Conservation (phyloP, 2,329 filamentous ascomycete species). For the Cadophora sp. region DNA sequence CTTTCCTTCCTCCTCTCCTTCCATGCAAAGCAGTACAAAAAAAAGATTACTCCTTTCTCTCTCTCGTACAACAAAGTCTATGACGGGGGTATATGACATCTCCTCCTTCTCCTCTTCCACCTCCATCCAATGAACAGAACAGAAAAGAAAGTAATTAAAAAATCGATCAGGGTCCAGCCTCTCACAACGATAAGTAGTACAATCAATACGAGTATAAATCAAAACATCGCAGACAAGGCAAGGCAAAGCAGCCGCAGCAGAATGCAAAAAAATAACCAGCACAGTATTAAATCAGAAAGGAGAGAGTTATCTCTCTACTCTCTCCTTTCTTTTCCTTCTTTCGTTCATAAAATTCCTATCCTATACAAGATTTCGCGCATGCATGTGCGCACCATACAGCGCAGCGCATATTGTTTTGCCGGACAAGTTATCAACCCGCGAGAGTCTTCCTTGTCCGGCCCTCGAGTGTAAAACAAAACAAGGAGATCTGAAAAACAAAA, state of each 20-base stretch:
- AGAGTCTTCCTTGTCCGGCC: conserved; percentile 26
- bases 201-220: conserved; percentile 8
- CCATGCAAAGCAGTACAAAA: too few relatives aligned
- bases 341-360: conserved; percentile 27
- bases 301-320: neutral
- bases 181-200: conserved; percentile 13
- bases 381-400: neutral
- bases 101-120: conserved; percentile 5
- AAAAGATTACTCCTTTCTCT: conserved; percentile 20
- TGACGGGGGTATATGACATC: conserved; percentile 31
- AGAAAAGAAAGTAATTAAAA: neutral
- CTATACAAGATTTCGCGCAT: conserved; percentile 29
- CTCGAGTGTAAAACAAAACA: conserved; percentile 1
- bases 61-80: conserved; percentile 31
- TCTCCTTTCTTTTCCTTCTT: conserved; percentile 18
- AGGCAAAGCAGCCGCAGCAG: conserved; percentile 17
- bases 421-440: conserved; percentile 28
- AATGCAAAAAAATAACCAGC: conserved; percentile 21
- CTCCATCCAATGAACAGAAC: conserved; percentile 8
- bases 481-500: conserved; percentile 25
- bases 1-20: neutral
- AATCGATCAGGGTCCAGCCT: conserved; percentile 31
- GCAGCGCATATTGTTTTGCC: conserved; percentile 1
- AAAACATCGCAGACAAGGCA: conserved; percentile 18
- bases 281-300: conserved; percentile 15